phyloP scores from a whole-genome alignment of 306 rosid genomes.

The Crotalaria pallida region DNA sequence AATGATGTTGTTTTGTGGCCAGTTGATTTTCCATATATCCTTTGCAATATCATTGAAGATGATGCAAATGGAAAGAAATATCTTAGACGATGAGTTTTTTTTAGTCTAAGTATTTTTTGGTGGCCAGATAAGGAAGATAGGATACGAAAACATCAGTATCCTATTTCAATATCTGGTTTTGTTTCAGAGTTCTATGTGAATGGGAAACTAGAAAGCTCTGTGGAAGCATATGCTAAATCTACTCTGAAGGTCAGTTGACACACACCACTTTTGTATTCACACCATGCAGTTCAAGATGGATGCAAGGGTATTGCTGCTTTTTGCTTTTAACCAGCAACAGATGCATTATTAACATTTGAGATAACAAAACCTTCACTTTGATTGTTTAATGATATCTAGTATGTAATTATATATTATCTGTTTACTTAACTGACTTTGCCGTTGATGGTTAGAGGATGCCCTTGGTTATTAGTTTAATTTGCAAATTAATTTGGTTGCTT shows the following conservation, averaged over 20 bases:
- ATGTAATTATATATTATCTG: not conserved
- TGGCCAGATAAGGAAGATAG: too few species aligned
- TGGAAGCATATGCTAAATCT: not conserved
- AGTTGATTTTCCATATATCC: slow-evolving; percentile 38
- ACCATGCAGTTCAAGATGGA: not conserved
- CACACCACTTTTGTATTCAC: not conserved
- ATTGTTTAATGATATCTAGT: not conserved
- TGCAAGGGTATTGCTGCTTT: not conserved
- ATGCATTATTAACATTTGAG: not conserved
- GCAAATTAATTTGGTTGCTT: not conserved
- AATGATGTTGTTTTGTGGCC: slow-evolving; percentile 55
- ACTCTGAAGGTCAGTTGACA: not conserved
- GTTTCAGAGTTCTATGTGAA: not conserved
- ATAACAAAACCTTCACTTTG: not conserved
- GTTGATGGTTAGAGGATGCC: not conserved
- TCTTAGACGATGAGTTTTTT: slow-evolving; percentile 27
- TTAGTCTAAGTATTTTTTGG: not conserved
- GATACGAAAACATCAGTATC: too few species aligned
- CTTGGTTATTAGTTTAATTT: not conserved
- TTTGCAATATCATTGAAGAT: slow-evolving; percentile 39
- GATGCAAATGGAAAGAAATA: slow-evolving; percentile 57
- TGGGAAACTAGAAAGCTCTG: not conserved
- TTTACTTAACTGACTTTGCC: not conserved
- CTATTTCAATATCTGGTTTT: not conserved
- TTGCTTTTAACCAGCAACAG: not conserved